Conservation (phyloP, 345 rosid species). For the Lumnitzera racemosa region DNA sequence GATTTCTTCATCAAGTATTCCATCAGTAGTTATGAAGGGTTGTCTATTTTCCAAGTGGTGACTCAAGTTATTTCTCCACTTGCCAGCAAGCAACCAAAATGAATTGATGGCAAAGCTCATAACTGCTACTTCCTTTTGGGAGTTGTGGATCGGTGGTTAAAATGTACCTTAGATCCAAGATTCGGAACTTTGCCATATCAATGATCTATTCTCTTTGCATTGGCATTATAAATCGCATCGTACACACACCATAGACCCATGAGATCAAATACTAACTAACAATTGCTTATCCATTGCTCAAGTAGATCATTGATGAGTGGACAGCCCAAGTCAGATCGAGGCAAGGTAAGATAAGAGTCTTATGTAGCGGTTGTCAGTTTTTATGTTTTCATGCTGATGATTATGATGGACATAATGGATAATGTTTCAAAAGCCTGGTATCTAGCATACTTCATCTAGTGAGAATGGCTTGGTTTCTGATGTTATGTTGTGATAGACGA, state of each 20-base stretch:
- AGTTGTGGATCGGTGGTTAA: constrained; percentile 16
- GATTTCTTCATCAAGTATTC: too few species aligned
- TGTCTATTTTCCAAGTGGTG: constrained; percentile 44
- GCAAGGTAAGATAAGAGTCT: constrained; percentile 32
- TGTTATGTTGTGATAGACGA: too few species aligned
- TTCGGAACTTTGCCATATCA: constrained; percentile 5
- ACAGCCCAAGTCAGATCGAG: constrained; percentile 64
- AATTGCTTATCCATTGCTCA: constrained; percentile 5
- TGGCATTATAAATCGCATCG: background rate
- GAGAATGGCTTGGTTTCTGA: background rate
- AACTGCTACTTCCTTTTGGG: constrained; percentile 1
- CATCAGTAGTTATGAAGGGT: constrained; percentile 17
- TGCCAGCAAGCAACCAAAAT: constrained; percentile 53
- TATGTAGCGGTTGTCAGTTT: background rate
- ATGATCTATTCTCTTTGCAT: background rate
- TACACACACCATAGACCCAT: background rate
- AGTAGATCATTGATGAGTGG: constrained; percentile 86
- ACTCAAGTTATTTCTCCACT: constrained; percentile 31
- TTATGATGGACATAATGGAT: too few species aligned
- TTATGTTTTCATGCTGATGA: background rate
- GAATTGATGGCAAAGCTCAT: constrained; percentile 10
- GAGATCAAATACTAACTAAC: background rate
- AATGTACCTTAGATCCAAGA: constrained; percentile 9
- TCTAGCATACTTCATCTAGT: too few species aligned
- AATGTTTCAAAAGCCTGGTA: too few species aligned